phyloP scores from a whole-genome alignment of 305 asterid genomes.

The Fraxinus nigra region DNA sequence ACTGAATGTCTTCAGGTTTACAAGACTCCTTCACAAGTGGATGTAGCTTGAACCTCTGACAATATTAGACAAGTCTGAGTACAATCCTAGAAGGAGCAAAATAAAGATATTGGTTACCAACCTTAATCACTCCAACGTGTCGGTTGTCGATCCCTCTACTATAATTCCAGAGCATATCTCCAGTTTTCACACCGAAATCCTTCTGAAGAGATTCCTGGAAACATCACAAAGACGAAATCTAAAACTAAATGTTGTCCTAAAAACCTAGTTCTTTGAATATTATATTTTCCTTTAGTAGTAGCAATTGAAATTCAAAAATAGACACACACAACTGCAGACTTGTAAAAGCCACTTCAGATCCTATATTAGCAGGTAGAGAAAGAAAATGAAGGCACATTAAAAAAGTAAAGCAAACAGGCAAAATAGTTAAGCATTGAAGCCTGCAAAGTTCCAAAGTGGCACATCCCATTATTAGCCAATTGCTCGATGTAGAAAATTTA shows the following conservation, averaged over 20 bases:
- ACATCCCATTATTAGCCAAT: neutral
- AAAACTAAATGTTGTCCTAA: conserved; percentile 2
- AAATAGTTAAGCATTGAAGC: neutral
- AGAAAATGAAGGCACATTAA: neutral
- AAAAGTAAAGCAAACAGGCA: neutral
- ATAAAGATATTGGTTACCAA: conserved; percentile 21
- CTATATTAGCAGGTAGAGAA: neutral
- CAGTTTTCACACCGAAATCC: conserved; percentile 86
- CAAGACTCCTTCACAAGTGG: conserved; percentile 10
- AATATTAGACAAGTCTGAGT: neutral
- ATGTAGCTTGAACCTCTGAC: conserved; percentile 6
- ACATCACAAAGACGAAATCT: conserved; percentile 22
- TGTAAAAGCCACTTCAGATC: neutral
- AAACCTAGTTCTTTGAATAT: neutral
- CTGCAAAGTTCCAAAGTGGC: neutral
- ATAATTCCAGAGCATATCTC: conserved; percentile 92
- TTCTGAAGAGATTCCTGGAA: conserved; percentile 88
- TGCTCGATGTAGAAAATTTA: neutral
- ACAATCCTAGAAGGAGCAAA: neutral
- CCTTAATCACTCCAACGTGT: conserved; percentile 71
- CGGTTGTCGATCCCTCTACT: conserved; percentile 87
- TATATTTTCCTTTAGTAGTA: conserved; percentile 1
- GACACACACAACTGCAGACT: neutral
- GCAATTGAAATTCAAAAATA: conserved; percentile 14
- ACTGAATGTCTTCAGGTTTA: conserved; percentile 7